Evolutionary conservation across 2,329 filamentous ascomycete species (phyloP).

Genomic region (Verticillium zaregamsianum): DNA sequence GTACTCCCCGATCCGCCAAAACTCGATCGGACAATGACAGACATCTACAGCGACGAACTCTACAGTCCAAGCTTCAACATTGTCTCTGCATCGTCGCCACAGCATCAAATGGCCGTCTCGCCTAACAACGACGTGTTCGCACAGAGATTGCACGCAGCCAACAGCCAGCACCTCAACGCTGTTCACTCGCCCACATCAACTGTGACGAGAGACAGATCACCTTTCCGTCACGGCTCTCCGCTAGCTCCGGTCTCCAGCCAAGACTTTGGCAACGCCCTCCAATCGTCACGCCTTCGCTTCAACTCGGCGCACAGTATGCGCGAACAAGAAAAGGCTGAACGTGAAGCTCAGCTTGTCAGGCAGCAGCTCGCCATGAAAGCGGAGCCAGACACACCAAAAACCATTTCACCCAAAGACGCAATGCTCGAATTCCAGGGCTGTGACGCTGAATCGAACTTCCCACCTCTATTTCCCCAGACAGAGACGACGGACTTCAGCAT

Average conservation of each 20-base stretch:
- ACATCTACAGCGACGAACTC: conserved; percentile 78
- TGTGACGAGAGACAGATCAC: conserved; percentile 65
- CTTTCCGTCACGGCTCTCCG: conserved; percentile 69
- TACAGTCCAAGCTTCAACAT: conserved; percentile 68
- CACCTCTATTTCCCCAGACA: conserved; percentile 63
- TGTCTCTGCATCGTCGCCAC: conserved; percentile 47
- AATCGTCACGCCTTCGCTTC: conserved; percentile 24
- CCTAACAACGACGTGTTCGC: conserved; percentile 60
- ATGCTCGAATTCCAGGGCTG: conserved; percentile 77
- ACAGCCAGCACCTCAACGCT: conserved; percentile 65
- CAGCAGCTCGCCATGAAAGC: conserved; percentile 38
- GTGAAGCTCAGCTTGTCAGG: conserved; percentile 45
- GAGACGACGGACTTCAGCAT: conserved; percentile 40
- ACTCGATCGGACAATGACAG: conserved; percentile 80
- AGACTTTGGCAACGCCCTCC: conserved; percentile 33
- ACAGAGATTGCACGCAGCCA: conserved; percentile 74
- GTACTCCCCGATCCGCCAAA: conserved; percentile 57
- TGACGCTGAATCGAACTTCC: conserved; percentile 65
- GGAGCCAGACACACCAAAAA: conserved; percentile 60
- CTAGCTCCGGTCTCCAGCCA: conserved; percentile 23
- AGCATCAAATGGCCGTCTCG: conserved; percentile 43
- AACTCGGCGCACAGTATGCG: conserved; percentile 55
- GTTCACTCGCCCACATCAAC: conserved; percentile 43
- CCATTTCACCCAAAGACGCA: conserved; percentile 92
- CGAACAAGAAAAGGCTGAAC: conserved; percentile 57